Percentiles rank a stretch among this genome's conserved stretches.
Conservation (phyloP, 1,284 basidiomycete species). For the Irpex sp. region DNA sequence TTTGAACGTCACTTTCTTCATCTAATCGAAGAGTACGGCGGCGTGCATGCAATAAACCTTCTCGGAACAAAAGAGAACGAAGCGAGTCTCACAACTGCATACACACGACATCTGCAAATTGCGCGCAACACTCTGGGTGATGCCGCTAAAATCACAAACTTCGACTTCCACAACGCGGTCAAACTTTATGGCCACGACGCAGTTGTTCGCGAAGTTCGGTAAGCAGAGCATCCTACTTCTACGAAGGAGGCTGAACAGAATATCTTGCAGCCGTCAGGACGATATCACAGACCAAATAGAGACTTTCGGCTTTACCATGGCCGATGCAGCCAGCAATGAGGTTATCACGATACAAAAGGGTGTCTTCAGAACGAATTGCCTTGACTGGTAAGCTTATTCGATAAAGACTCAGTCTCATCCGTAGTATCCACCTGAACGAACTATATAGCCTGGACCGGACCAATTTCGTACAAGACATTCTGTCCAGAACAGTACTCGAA, state of each 20-base stretch:
- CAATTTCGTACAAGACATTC: constrained; percentile 95
- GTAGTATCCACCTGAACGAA: not conserved
- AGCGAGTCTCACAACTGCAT: constrained; percentile 76
- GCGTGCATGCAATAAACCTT: constrained; percentile 82
- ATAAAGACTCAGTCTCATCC: not conserved
- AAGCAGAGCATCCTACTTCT: constrained; percentile 14
- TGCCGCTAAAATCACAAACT: constrained; percentile 74
- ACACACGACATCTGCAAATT: constrained; percentile 69
- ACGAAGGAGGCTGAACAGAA: constrained; percentile 2
- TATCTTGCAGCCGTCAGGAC: constrained; percentile 45
- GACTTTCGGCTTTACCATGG: constrained; percentile 81
- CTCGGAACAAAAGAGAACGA: constrained; percentile 92
- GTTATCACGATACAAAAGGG: constrained; percentile 83
- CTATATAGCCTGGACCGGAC: constrained; percentile 82
- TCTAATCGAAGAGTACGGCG: constrained; percentile 77
- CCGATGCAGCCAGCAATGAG: constrained; percentile 59
- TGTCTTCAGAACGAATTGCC: constrained; percentile 90
- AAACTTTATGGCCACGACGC: constrained; percentile 85
- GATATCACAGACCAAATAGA: constrained; percentile 65
- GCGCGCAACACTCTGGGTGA: constrained; percentile 54
- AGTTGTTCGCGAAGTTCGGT: constrained; percentile 73
- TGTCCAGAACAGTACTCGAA: constrained; percentile 74
- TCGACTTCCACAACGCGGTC: constrained; percentile 90
- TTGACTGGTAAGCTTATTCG: constrained; percentile 72
- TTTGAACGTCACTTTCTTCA: constrained; percentile 92